phyloP scores from a whole-genome alignment of 2,329 filamentous ascomycete species.

The Cadophora malorum region DNA sequence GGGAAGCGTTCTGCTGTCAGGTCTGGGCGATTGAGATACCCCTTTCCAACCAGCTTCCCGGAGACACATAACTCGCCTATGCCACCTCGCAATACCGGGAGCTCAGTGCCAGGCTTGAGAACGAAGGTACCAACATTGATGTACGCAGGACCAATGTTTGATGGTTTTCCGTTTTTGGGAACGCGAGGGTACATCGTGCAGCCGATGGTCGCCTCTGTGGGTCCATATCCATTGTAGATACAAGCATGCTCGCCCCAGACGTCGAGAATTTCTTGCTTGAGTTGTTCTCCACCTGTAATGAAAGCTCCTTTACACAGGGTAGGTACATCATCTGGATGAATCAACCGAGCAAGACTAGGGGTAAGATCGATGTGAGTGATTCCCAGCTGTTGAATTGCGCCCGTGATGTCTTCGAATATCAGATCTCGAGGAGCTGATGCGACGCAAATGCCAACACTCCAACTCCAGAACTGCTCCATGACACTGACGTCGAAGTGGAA shows the following conservation, averaged over 20 bases:
- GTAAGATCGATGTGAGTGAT: slow-evolving; percentile 95
- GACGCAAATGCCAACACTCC: slow-evolving; percentile 87
- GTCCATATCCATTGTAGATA: slow-evolving; percentile 92
- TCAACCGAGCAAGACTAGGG: slow-evolving; percentile 80
- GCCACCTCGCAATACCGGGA: slow-evolving; percentile 76
- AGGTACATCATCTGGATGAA: slow-evolving; percentile 82
- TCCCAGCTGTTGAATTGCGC: slow-evolving; percentile 70
- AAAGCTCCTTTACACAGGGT: slow-evolving; percentile 83
- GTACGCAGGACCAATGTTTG: slow-evolving; percentile 88
- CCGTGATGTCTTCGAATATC: slow-evolving; percentile 81
- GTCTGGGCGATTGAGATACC: slow-evolving; percentile 82
- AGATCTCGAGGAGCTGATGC: slow-evolving; percentile 83
- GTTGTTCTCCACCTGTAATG: slow-evolving; percentile 87
- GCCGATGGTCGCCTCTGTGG: slow-evolving; percentile 91
- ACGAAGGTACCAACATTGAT: slow-evolving; percentile 88
- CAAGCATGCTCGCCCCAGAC: slow-evolving; percentile 80
- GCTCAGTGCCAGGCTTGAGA: slow-evolving; percentile 70
- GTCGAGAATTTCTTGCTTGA: slow-evolving; percentile 89
- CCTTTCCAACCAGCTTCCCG: slow-evolving; percentile 85
- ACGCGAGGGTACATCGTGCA: slow-evolving; percentile 90
- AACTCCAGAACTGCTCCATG: slow-evolving; percentile 94
- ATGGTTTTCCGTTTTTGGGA: slow-evolving; percentile 76
- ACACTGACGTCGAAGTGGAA: slow-evolving; percentile 96
- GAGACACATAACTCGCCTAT: slow-evolving; percentile 90
- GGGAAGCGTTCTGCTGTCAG: slow-evolving; percentile 81